Evolutionary conservation across 2,329 filamentous ascomycete genomes (phyloP), one percentile per base, ranked within the genome.

Genomic region (Raffaelea albimanens): DNA sequence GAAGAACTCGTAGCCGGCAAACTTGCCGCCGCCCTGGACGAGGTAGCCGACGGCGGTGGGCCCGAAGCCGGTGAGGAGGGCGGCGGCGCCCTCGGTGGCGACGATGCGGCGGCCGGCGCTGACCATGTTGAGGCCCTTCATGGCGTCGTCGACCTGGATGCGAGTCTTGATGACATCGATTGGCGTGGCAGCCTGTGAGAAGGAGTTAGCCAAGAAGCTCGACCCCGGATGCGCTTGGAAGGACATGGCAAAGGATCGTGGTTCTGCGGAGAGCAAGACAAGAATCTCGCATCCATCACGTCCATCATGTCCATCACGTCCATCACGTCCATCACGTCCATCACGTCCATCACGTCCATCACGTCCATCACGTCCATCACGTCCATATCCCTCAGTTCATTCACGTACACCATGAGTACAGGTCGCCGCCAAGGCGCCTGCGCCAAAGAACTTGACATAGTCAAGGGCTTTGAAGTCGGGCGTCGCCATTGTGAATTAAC

Each of bases 1-100:
- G 83, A 94, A 94, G 75, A 88, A 87, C 70, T 94, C 87, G 70
- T 94, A 94, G 60, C 87, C 87, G 60, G 86, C 85, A 68, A 94
- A 94, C 73, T 94, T 94, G 75, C 85, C 84, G 57, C 87, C 87
- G 63, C 87, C 87, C 70, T 94, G 87, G 50, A 93, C 82, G 69
- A 93, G 85, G 71, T 94, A 94, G 63, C 87, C 87, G 47, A 88
- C 86, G 51, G 83, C 83, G 52, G 87, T 94, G 53, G 87, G 87
- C 52, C 87, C 87, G 67, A 88, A 84, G 61, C 87, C 87, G 18
- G 87, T 93, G 61, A 88, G 74, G 56, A 94, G 76, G 53, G 87
- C 86, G 53, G 82, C 80, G 54, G 85, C 80, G 62, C 88, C 88
- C 69, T 94, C 87, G 55, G 80, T 83, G 56, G 73, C 73, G 60